Evolutionary conservation across 192 early-diverging fungal species (phyloP).

Genomic region (Coemansia sp.): DNA sequence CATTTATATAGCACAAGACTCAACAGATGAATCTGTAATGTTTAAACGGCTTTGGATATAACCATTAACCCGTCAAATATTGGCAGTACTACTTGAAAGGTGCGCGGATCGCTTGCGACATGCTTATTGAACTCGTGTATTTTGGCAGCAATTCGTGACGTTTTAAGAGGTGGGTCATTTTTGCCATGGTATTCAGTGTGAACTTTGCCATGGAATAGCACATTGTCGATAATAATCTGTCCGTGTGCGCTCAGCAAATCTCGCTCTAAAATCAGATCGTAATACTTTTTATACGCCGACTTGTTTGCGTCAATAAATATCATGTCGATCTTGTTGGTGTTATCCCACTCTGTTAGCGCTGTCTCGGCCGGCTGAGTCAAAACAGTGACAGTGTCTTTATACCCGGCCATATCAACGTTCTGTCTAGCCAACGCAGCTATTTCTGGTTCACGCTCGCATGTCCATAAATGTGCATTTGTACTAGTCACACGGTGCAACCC

Average conservation of each 20-base stretch:
- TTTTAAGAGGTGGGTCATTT: not conserved
- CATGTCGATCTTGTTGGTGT: conserved; percentile 55
- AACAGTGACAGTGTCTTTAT: conserved; percentile 11
- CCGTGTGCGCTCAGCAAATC: conserved; percentile 58
- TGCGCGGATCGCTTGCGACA: conserved; percentile 59
- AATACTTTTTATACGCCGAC: conserved; percentile 62
- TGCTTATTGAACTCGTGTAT: conserved; percentile 60
- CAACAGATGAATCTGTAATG: too few relatives aligned
- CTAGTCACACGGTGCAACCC: conserved; percentile 25
- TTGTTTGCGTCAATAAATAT: conserved; percentile 74
- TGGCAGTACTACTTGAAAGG: conserved; percentile 58
- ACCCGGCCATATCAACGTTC: conserved; percentile 23
- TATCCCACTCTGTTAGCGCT: conserved; percentile 31
- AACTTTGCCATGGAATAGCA: conserved; percentile 42
- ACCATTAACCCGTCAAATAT: conserved; percentile 65
- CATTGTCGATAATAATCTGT: conserved; percentile 67
- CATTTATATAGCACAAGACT: too few relatives aligned
- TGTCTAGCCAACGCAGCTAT: conserved; percentile 37
- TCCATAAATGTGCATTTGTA: conserved; percentile 18
- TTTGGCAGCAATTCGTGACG: conserved; percentile 13
- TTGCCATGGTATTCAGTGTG: not conserved
- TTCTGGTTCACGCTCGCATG: conserved; percentile 38
- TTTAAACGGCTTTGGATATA: conserved; percentile 16
- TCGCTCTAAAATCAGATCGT: conserved; percentile 59
- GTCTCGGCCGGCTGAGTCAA: conserved; percentile 15